Percentiles rank a stretch among this genome's conserved stretches.
Conservation (phyloP, 2,329 filamentous ascomycete genomes). For the Calonectria pseudoreteaudii region DNA sequence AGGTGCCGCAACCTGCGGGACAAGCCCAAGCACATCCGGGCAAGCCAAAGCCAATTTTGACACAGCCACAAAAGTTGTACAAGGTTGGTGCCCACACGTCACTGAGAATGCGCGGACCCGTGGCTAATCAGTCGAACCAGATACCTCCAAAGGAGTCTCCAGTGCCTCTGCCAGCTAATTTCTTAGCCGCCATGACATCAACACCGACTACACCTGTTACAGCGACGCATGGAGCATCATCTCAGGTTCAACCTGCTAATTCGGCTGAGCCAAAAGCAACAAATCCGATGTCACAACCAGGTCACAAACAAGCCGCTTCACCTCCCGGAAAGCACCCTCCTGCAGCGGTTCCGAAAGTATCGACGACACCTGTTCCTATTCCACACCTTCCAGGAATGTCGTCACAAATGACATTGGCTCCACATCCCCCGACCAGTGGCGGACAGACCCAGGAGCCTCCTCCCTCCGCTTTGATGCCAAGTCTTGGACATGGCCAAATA, state of each 20-base stretch:
- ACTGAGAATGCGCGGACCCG: constrained; percentile 33
- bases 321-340: constrained; percentile 16
- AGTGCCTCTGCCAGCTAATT: constrained; percentile 58
- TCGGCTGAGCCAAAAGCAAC: constrained; percentile 11
- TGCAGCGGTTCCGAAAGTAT: constrained; percentile 26
- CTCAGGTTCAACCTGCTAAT: constrained; percentile 21
- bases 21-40: constrained; percentile 23
- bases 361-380: constrained; percentile 49
- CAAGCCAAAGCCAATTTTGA: constrained; percentile 40
- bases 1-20: neutral
- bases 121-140: constrained; percentile 46
- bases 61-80: constrained; percentile 41
- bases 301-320: constrained; percentile 25
- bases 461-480: neutral
- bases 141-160: constrained; percentile 56
- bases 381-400: constrained; percentile 40
- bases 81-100: constrained; percentile 47
- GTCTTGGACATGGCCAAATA: neutral
- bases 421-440: neutral
- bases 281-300: neutral
- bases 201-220: constrained; percentile 36
- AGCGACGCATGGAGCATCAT: constrained; percentile 26
- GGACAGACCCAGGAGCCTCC: neutral
- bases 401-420: neutral
- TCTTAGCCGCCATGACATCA: constrained; percentile 54